These are phyloP conservation scores for Chytriomyces sp. DNA, from an alignment of 192 early-diverging fungal genomes.

Conservation along the genomic window DNA sequence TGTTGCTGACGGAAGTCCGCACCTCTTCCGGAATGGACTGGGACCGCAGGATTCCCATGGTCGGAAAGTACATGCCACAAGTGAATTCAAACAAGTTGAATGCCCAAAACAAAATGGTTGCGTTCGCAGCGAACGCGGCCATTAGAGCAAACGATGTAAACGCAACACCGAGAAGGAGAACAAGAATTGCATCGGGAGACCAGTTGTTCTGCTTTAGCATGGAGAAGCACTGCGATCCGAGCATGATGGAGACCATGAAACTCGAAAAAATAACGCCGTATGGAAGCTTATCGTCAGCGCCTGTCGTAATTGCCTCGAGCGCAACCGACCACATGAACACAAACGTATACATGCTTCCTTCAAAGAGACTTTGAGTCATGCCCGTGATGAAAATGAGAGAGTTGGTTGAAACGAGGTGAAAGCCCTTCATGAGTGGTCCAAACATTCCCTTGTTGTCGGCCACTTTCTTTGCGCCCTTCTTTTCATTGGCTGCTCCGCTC, in stretches of 20 bases:
- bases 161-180: slow-evolving; percentile 35
- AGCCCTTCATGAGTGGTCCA: background rate
- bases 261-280: slow-evolving; percentile 56
- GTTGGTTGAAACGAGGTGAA: slow-evolving; percentile 13
- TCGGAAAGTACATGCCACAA: slow-evolving; percentile 57
- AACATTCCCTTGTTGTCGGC: background rate
- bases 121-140: slow-evolving; percentile 29
- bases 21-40: slow-evolving; percentile 51
- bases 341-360: slow-evolving; percentile 59
- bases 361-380: slow-evolving; percentile 54
- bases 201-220: slow-evolving; percentile 16
- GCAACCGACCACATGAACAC: slow-evolving; percentile 57
- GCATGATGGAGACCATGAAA: slow-evolving; percentile 61
- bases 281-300: slow-evolving; percentile 32
- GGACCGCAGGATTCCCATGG: slow-evolving; percentile 46
- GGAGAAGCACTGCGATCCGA: slow-evolving; percentile 49
- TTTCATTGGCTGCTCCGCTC: background rate
- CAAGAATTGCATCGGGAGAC: slow-evolving; percentile 35
- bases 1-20: slow-evolving; percentile 54
- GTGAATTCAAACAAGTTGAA: slow-evolving; percentile 56
- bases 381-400: slow-evolving; percentile 49
- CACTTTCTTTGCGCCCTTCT: background rate
- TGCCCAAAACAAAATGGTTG: slow-evolving; percentile 31
- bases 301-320: slow-evolving; percentile 30
- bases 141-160: slow-evolving; percentile 25